Base-by-base conservation (phyloP, 2,329 filamentous ascomycete genomes). In the Sarocladiaceae sp. region DNA sequence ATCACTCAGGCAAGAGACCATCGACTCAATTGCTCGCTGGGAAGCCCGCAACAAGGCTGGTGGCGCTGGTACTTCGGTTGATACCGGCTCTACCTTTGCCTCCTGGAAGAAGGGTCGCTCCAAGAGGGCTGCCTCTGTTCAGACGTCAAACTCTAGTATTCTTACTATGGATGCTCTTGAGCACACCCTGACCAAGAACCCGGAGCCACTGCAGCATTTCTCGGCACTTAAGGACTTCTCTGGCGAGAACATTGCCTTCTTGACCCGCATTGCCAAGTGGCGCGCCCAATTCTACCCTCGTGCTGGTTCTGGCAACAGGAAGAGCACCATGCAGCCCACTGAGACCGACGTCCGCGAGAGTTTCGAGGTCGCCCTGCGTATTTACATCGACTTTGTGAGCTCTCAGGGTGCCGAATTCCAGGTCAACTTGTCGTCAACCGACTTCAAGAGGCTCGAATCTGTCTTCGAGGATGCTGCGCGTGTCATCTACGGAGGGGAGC, bases 241-340 rank as follows among this genome's bases (percentile, higher is more conserved):
- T 0, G 82, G 80, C 12, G 82, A 86, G 58, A 86, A 86, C 55
- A 80, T 85, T 50, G 74, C 80, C 26, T 85, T 85, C 56, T 64
- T 85, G 2, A 78, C 69, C 7, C 65, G 68, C n/a, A 71, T 82
- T 2, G 63, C 69, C 1, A 66, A 70, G 40, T 65, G 62, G 62
- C 61, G 61, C 49, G 41, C 44, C 3, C 51, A 51, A 21, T 61
- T 58, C 15, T 43, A 57, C 15, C 43, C 51, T 5, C 48, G 54
- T 13, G 54, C 51, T 29, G 54, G 56, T 29, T 49, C 53, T 0
- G 39, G 31, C 23, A 15, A 32, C 9, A 42, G 33, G 10, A 53
- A 50, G 29, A 47, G 46, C 39, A 50, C 51, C 23, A 53, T 57
- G 5, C 45, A 45, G 6, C 45, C 50, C 3, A 52, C 53, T 2